Evolutionary conservation across 1,284 basidiomycete genomes (phyloP), one percentile per base, ranked within the genome.

Genomic region (Trichosporon sp.): DNA sequence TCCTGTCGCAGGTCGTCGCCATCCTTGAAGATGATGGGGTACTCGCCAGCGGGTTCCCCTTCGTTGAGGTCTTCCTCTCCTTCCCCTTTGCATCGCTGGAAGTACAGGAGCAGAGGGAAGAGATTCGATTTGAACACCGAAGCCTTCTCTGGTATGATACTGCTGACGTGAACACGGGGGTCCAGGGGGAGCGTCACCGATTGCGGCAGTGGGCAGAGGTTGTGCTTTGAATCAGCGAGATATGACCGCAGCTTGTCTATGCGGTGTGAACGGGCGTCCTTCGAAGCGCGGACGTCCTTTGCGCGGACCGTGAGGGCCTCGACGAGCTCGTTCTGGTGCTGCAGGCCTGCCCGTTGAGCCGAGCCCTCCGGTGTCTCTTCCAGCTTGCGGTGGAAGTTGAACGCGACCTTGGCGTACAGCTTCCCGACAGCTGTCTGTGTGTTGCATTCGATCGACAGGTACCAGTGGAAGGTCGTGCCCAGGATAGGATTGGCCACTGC

Each of bases 41-140:
- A 99, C 74, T 93, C 89, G 4, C 71, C 73, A 1, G 19, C 64
- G 37, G 58, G 33, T 56, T 49, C 63, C 13, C 63, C 69, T 49
- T 78, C 70, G 31, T 69, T 59, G 10, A 69, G 69, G 32, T 73
- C 75, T 11, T 73, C 71, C 3, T 71, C 65, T 9, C 49, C 25
- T 2, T 29, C 54, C 13, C 57, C 58, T 2, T 49, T 52, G 11
- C 40, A 56, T 67, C 89, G 89, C 74, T 92, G 88, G 77, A 98
- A 95, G 80, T 91, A 92, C 11, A 99, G 83, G 19, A 95, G 84
- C 57, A 99, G 84, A 0, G 96, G 96, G 69, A 89, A 92, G 60
- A 98, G 87, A 73, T 95, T 98, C 46, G 94, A 97, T 79, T 99
- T 99, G 86, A 99, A 99, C 31, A 99, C 89, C 9, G 90, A 91